Base-by-base conservation (phyloP, 1,139 yeast genomes). In the Kodamaea arcana region DNA sequence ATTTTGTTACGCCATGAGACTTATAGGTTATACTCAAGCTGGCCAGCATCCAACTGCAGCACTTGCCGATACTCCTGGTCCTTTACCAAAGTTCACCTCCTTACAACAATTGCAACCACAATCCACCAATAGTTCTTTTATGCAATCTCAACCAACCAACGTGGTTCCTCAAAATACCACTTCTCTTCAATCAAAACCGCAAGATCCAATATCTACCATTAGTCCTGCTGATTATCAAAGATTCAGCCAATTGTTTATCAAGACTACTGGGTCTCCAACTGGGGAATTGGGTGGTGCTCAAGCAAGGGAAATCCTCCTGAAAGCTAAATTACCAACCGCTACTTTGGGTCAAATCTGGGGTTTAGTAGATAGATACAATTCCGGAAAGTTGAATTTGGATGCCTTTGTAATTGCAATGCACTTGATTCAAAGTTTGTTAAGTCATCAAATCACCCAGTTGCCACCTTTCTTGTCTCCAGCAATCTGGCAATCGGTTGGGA, bases 341-440 rank as follows among this genome's bases (percentile, higher is more conserved):
- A 74, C 80, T 2, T 68, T 92, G 47, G 95, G 95, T 36, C 85
- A 83, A 52, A 81, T 92, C 38, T 92, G 98, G 98, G 74, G 75
- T 39, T 69, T 92, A 43, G 92, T 85, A 22, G 98, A 94, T 56
- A 75, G 79, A 40, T 75, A 77, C 37, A 80, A 80, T 46, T 59
- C 75, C 3, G 98, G 98, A 5, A 69, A 74, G 35, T 74, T 92
- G 50, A 72, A 75, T 40, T 75, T 79, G 51, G 71, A 80, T 15
- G 90, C 86, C 48, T 92, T 94, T 51, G 77, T 86, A 25, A 75
- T 92, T 48, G 97, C 98, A 7, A 92, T 94, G 98, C 95, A 86
- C 60, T 71, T 94, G 53, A 86, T 94, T 43, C 97, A 90, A 57
- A 81, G 88, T 35, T 65, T 82, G 30, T 66, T 87, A 52, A 76